These are phyloP conservation scores for Dunaliella primolecta DNA, from an alignment of 139 green algal genomes.

Conservation along the genomic window DNA sequence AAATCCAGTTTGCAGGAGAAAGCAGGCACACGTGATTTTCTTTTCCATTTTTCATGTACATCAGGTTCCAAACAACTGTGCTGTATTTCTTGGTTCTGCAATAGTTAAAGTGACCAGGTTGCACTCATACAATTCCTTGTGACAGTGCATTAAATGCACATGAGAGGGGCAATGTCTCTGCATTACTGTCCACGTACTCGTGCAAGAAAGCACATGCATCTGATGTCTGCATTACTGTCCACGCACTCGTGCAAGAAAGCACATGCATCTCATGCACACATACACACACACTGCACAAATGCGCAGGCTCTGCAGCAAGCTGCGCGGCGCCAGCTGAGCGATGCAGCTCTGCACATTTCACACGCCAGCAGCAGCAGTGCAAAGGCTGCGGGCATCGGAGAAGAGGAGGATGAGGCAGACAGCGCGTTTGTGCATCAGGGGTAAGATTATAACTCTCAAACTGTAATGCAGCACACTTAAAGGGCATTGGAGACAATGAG, in stretches of 20 bases:
- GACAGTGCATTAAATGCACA: too few species aligned
- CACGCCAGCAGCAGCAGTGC: conserved; percentile 15
- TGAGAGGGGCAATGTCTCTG: too few species aligned
- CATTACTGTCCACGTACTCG: not conserved
- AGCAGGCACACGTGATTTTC: too few species aligned
- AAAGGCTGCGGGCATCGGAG: not conserved
- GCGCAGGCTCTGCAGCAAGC: not conserved
- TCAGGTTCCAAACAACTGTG: too few species aligned
- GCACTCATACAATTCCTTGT: too few species aligned
- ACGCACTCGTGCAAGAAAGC: not conserved
- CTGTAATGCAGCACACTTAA: not conserved
- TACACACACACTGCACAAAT: not conserved
- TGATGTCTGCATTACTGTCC: too few species aligned
- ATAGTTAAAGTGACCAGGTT: too few species aligned
- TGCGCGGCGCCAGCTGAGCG: not conserved
- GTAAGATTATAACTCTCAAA: not conserved
- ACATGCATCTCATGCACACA: not conserved
- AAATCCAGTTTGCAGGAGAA: too few species aligned
- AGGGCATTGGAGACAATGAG: not conserved
- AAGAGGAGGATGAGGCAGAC: conserved; percentile 45
- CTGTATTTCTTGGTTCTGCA: too few species aligned
- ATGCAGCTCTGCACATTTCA: not conserved
- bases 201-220: not conserved
- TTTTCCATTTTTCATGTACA: too few species aligned
- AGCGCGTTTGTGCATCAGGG: conserved; percentile 40